A percentile compares a stretch with the other conserved stretches of the same genome.
Conservation (phyloP, 768 basidiomycete genomes). For the Rhizopogon salebrosus region DNA sequence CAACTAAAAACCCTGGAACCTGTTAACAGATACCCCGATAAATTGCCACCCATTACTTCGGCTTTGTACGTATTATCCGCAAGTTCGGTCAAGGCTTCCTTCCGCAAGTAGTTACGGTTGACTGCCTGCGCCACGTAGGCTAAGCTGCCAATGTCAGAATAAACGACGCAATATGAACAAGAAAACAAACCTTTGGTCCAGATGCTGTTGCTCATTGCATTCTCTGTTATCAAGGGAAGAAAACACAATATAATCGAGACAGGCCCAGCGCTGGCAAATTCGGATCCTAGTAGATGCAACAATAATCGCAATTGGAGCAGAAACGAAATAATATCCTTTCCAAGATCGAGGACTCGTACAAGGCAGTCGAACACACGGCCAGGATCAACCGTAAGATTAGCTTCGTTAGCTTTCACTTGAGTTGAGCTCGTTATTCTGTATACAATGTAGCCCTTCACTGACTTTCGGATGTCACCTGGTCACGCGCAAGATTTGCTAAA, state of each 20-base stretch:
- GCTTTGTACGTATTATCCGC: constrained; percentile 6
- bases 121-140: constrained; percentile 12
- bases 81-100: constrained; percentile 14
- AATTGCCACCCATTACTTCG: constrained; percentile 20
- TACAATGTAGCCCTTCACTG: background rate
- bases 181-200: constrained; percentile 17
- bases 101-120: constrained; percentile 18
- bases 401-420: constrained; percentile 5
- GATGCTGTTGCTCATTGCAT: constrained; percentile 4
- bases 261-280: constrained; percentile 14
- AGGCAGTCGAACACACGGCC: constrained; percentile 8
- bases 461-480: constrained; percentile 21
- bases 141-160: constrained; percentile 5
- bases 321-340: constrained; percentile 10
- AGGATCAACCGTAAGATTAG: background rate
- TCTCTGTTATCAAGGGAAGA: constrained; percentile 6
- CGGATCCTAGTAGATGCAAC: constrained; percentile 9
- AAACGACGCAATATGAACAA: background rate
- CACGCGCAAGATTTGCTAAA: constrained; percentile 13
- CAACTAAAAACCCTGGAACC: constrained; percentile 4
- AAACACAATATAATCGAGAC: constrained; percentile 17
- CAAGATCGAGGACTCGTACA: constrained; percentile 5
- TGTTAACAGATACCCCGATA: constrained; percentile 6
- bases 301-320: constrained; percentile 20
- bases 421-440: background rate